phyloP scores from a whole-genome alignment of 306 rosid species.

The Casuarina cunninghamiana region DNA sequence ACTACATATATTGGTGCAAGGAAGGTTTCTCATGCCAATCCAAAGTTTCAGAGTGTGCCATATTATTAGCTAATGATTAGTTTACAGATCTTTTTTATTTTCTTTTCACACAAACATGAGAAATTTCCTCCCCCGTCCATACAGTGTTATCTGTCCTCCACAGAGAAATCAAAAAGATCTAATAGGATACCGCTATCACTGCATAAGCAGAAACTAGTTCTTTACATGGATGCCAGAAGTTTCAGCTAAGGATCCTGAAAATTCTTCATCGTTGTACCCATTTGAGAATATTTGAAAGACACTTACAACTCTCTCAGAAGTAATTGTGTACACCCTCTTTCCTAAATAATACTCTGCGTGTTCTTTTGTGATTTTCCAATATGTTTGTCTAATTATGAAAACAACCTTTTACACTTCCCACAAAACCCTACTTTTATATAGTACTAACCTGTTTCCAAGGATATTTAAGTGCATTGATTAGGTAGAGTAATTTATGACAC shows the following conservation, averaged over 20 bases:
- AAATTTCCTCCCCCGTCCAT: neutral
- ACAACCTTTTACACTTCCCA: neutral
- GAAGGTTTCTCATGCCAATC: neutral
- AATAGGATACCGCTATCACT: neutral
- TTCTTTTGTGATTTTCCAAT: neutral
- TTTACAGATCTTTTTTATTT: neutral
- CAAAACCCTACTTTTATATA: neutral
- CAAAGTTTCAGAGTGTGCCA: neutral
- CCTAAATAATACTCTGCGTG: neutral
- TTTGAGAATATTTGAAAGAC: neutral
- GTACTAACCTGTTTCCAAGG: neutral
- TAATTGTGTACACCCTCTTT: neutral
- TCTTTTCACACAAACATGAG: neutral
- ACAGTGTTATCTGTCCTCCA: neutral
- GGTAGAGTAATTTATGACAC: neutral
- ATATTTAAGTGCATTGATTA: neutral
- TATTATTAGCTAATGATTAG: neutral
- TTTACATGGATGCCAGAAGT: neutral
- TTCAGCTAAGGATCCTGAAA: neutral
- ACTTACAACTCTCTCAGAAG: neutral
- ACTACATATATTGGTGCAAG: neutral
- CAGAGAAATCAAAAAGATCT: neutral
- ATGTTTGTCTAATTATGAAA: neutral
- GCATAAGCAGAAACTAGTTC: neutral
- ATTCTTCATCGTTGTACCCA: neutral